Base-by-base conservation (phyloP, 768 basidiomycete genomes). In the Collybia sordida region DNA sequence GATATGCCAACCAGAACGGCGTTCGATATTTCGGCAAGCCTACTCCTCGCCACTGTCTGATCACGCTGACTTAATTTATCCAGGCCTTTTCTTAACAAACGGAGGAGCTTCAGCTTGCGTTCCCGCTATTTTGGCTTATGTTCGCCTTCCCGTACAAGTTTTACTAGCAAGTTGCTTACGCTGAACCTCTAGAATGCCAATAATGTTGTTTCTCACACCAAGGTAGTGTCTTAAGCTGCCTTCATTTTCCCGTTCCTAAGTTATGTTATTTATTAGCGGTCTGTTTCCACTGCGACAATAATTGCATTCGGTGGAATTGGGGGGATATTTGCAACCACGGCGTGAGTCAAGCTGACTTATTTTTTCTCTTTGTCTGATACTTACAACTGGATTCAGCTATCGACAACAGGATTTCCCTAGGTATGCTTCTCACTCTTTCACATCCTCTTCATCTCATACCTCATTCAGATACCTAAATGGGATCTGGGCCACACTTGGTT, bases 61-160 rank as follows among this genome's bases (percentile, higher is more conserved):
- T 11, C 34, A 2, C 21, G 12, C 34, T 43, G 8, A 24, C 44
- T 27, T 11, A 49, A 15, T 14, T 4, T 22, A 4, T 12, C 42
- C 34, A 58, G 62, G 62, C 1, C 56, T 62, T n/a, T 74, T 72
- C 57, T 55, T 74, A 8, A 57, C 60, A 14, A 64, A 65, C 38
- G 65, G 60, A 5, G 73, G 73, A 40, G 64, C 68, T 18, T 64
- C 69, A 3, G 63, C 68, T 7, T 64, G 63, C 50, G 59, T 73
- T 18, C 71, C 73, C 15, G 64, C 66, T 22, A 56, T 73, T 36
- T 55, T 74, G 7, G 71, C 71, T 45, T 73, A 73, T 53, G 70
- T 72, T 9, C 57, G 71, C 64, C 18, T 41, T 18, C 3, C 5
- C 18, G 27, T 15, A 15, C 22, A 31, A 11, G 11, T 49, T 49